Conservation (phyloP, 768 basidiomycete genomes). For the Leccinum fibrillosum region DNA sequence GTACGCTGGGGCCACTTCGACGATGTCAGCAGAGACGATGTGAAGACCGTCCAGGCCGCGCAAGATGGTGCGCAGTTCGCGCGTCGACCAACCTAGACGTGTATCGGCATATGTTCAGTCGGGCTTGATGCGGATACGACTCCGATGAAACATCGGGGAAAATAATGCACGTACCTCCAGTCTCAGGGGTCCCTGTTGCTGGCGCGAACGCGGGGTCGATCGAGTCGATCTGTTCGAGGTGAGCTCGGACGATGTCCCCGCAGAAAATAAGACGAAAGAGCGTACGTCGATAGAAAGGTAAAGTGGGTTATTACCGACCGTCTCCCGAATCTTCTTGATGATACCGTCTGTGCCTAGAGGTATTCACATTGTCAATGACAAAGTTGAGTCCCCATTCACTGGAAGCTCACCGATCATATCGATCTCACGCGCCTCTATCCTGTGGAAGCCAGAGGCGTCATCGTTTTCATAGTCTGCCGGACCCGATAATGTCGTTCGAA, state of each 20-base stretch:
- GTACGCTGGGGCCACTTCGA: constrained; percentile 83
- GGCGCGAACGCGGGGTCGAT: constrained; percentile 83
- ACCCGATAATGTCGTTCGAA: constrained; percentile 79
- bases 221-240: constrained; percentile 56
- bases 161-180: constrained; percentile 46
- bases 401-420: constrained; percentile 66
- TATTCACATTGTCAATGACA: background rate
- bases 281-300: constrained; percentile 77
- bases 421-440: constrained; percentile 83
- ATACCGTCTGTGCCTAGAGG: constrained; percentile 65
- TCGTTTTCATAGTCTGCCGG: constrained; percentile 77
- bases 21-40: constrained; percentile 80
- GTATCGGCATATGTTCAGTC: background rate
- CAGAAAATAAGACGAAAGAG: background rate
- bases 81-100: constrained; percentile 60
- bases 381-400: background rate
- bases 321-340: constrained; percentile 73
- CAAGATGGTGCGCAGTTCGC: constrained; percentile 74
- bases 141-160: no score
- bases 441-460: constrained; percentile 72
- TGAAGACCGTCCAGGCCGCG: constrained; percentile 71
- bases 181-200: constrained; percentile 82
- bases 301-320: constrained; percentile 70
- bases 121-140: background rate
- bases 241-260: background rate